Evolutionary conservation across 805 yeast genomes (phyloP), one percentile per base, ranked within the genome.

Genomic region (Candida golubevii): DNA sequence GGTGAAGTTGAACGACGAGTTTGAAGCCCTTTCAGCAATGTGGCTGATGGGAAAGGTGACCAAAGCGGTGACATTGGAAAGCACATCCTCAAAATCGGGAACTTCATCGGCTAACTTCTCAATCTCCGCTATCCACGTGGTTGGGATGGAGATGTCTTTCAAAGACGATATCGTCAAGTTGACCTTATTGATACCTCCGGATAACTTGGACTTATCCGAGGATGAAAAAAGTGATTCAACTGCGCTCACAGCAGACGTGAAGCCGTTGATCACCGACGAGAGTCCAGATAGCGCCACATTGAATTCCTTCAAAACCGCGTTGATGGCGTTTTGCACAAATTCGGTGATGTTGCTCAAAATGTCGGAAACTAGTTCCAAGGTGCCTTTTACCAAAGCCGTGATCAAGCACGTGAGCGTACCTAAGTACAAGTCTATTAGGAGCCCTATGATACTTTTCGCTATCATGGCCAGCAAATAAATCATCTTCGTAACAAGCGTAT

Each of bases 371-470:
- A 81, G 79, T 51, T 79, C 80, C 1, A 82, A 83, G 0, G 86
- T 75, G 3, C 90, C 87, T 55, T 79, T 82, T 7, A 90, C 70
- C 0, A 89, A 79, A 6, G 93, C 82, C 0, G 85, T 79, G 11
- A 88, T 60, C 11, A 93, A 68, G 62, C 99, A 93, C 0, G 85
- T 83, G 62, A 87, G 88, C 0, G 98, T 93, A 0, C 97, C 98
- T 2, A 89, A 62, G 38, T 85, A 77, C 50, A 91, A 55, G 29
- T 89, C 88, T 26, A 54, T 26, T 26, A 46, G 39, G 35, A 54
- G 47, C 12, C 38, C 23, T 7, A 54, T 34, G 9, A 54, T 23
- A 13, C 49, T 43, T 26, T 41, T 48, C 23, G 45, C 46, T 15
- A 48, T 37, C 4, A 35, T 12, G 8, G 91, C 65, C 7, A 79